A percentile compares a stretch with the other conserved stretches of the same genome.
Evolutionary conservation across 306 rosid species (phyloP).

Genomic region (Aeschynomene evenia): DNA sequence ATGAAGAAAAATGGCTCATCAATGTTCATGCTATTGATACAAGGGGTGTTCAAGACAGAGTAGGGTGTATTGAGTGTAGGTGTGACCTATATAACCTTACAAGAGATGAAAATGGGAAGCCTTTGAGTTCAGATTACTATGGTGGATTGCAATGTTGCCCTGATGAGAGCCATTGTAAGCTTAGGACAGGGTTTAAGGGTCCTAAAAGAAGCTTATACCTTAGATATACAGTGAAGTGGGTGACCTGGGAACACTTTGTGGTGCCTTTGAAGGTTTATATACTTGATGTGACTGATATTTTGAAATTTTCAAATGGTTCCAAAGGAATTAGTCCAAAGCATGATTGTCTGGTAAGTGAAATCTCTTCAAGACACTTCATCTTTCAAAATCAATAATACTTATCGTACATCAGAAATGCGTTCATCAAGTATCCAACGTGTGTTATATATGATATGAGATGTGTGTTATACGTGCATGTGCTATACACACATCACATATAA

Average conservation of each 20-base stretch:
- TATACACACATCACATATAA: no score
- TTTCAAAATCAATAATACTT: no score
- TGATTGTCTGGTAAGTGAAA: constrained; percentile 50
- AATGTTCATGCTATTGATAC: constrained; percentile 81
- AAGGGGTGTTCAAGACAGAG: constrained; percentile 51
- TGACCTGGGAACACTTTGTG: constrained; percentile 53
- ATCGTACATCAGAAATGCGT: no score
- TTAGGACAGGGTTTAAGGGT: constrained; percentile 44
- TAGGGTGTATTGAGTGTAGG: constrained; percentile 68
- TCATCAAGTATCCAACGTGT: no score
- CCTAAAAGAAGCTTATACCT: constrained; percentile 50
- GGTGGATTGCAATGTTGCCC: constrained; percentile 75
- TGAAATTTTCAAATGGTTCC: constrained; percentile 28
- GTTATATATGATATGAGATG: no score
- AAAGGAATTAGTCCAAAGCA: constrained; percentile 31
- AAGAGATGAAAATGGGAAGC: constrained; percentile 35
- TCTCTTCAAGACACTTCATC: background rate
- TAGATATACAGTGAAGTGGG: constrained; percentile 66
- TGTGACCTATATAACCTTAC: constrained; percentile 67
- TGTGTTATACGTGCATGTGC: no score
- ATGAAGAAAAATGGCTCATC: constrained; percentile 65
- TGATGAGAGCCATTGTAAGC: constrained; percentile 51
- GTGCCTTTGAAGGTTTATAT: constrained; percentile 62
- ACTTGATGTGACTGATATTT: constrained; percentile 62
- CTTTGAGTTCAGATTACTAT: constrained; percentile 44